Base-by-base conservation (phyloP, 345 rosid genomes). In the Pelargonium nanum region DNA sequence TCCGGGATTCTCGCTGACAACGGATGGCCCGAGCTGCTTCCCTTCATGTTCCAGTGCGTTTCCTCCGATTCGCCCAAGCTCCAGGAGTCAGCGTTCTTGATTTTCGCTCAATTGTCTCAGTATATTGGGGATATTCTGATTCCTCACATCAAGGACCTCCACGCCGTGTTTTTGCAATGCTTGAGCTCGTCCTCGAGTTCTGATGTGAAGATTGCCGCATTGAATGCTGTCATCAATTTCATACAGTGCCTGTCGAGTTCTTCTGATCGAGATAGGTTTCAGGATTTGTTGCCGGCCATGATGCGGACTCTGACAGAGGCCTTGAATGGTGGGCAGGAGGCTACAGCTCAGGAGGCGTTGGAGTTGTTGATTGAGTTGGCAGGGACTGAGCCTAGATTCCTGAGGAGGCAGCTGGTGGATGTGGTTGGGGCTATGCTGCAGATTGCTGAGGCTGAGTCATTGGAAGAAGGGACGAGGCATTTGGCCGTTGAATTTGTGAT, bases 341-440 rank as follows among this genome's bases (percentile, higher is more conserved):
- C 95, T 1, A 90, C 96, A 0, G 99, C 99, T 0, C 99, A 90
- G 69, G 99, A 94, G 74, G 99, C 99, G 0, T 70, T 94, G 21
- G 99, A 90, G 76, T 75, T 94, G 67, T 65, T 94, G 72, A 94
- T 94, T n/a, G 99, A 94, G 69, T 68, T 94, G 74, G 99, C 97
- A 0, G 99, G 96, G 22, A 85, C 89, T 0, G 99, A 94, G 79
- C 99, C 99, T 0, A 66, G 99, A 59, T 94, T 94, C 67, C 71
- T 94, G 13, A 67, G 99, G 70, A 65, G 96, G 78, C 99, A 94
- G 70, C 67, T 94, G 62, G 84, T 88, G 58, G 99, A 94, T 16
- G 91, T 90, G 12, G 99, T 94, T 20, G 93, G 84, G 21, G 80
- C 99, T 1, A 94, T 94, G 99, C 70, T 94, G 68, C 97, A 90